A percentile compares a stretch with the other conserved stretches of the same genome.
Conservation (phyloP, 2,329 filamentous ascomycete genomes). For the Monosporascus cannonballus region DNA sequence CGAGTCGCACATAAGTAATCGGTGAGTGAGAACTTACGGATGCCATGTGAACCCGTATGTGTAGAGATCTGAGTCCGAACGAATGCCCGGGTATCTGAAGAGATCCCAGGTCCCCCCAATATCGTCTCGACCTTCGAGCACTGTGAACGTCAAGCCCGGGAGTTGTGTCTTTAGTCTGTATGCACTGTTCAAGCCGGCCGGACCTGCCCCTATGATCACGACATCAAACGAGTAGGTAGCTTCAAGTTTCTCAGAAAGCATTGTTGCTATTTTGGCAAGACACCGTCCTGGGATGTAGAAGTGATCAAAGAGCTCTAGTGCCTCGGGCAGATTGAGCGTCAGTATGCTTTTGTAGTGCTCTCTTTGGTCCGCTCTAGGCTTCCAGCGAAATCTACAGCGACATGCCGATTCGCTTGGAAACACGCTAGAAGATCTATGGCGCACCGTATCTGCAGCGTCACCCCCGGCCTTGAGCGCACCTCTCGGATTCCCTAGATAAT, state of each 20-base stretch:
- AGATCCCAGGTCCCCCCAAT: constrained; percentile 75
- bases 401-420: too few species aligned
- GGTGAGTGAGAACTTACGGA: constrained; percentile 43
- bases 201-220: constrained; percentile 52
- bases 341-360: too few species aligned
- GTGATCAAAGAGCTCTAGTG: too few species aligned
- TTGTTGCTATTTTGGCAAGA: not conserved
- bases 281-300: too few species aligned
- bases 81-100: constrained; percentile 70
- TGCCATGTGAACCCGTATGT: constrained; percentile 65
- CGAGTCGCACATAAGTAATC: not conserved
- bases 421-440: too few species aligned
- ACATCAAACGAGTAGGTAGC: constrained; percentile 34
- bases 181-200: constrained; percentile 65
- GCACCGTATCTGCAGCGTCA: too few species aligned
- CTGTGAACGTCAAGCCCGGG: constrained; percentile 51
- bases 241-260: not conserved
- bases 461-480: too few species aligned
- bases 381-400: too few species aligned
- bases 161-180: constrained; percentile 57
- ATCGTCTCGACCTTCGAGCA: constrained; percentile 60
- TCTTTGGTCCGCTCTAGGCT: too few species aligned
- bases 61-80: constrained; percentile 58
- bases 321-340: too few species aligned
- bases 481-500: too few species aligned